Base-by-base conservation (phyloP, 2,329 filamentous ascomycete species). In the Aspergillus fijiensis region DNA sequence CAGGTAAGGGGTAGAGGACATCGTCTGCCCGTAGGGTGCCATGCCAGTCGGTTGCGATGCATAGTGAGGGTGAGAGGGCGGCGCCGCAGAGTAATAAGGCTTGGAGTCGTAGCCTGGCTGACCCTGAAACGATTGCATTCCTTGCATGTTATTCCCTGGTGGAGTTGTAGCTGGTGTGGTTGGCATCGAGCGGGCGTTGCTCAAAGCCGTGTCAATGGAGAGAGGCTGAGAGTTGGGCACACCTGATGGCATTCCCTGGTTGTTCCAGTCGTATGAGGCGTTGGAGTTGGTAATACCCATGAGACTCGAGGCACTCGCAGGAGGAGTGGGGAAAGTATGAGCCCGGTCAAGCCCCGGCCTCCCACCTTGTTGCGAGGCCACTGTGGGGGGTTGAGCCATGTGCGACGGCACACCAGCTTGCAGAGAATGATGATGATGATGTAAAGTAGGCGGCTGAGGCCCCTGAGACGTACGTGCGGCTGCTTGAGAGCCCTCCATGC, bases 321-420 rank as follows among this genome's bases (percentile, higher is more conserved):
- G 93, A 39, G 94, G 94, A 3, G 94, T 97, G 3, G 94, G 93
- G 77, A 97, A 97, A 2, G 92, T 96, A 74, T 96, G 90, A 16
- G 92, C 89, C 55, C 94, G 87, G 64, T 97, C 93, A 42, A 96
- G 79, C 6, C 86, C 82, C 7, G 92, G 92, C 49, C 94, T 87
- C 51, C 79, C 80, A 42, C 80, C 78, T n/a, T 84, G 79, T 64
- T 86, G 82, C 39, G 84, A 81, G 54, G 86, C 85, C 70, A 91
- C 86, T 27, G 82, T 79, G 73, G 87, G 77, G 49, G 86, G 85
- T 69, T 94, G 90, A 19, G 90, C 87, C 69, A 87, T 81, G 65
- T 84, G 82, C 25, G 81, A 79, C 48, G 81, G 81, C 62, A 85
- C 80, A 4, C 85, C 81, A 59, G 81, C 86, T 67, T 83, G 85